A percentile compares a stretch with the other conserved stretches of the same genome.
phyloP scores from a whole-genome alignment of 768 basidiomycete genomes.

The Coprinopsis strossmayeri region DNA sequence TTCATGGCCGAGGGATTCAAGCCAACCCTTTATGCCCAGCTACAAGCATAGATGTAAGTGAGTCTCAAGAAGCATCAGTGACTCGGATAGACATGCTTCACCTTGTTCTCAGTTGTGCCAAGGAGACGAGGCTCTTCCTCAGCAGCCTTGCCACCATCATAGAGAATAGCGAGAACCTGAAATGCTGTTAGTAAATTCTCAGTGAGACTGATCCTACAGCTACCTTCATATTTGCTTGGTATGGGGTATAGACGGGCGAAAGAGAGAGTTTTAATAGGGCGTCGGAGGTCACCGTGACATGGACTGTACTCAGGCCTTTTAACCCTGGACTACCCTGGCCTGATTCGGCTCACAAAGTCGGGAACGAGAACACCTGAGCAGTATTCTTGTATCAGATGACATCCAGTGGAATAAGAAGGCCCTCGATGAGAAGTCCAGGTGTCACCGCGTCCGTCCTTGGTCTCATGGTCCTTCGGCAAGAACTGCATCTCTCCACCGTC shows the following conservation, averaged over 20 bases:
- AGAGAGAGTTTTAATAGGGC: neutral
- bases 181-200: neutral
- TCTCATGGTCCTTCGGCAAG: neutral
- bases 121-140: slow-evolving; percentile 66
- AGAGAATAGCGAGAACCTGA: slow-evolving; percentile 70
- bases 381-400: neutral
- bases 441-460: neutral
- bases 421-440: neutral
- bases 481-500: neutral
- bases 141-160: slow-evolving; percentile 62
- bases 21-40: slow-evolving; percentile 70
- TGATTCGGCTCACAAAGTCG: neutral
- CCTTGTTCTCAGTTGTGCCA: slow-evolving; percentile 78
- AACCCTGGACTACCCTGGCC: neutral
- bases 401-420: neutral
- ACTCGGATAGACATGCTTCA: slow-evolving; percentile 15
- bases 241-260: too few relatives aligned
- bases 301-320: neutral
- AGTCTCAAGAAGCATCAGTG: neutral
- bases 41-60: slow-evolving; percentile 21
- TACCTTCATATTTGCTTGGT: slow-evolving; percentile 55
- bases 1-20: slow-evolving; percentile 69
- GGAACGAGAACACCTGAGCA: neutral
- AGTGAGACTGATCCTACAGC: too few relatives aligned
- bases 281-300: neutral